A percentile compares a stretch with the other conserved stretches of the same genome.
These are phyloP conservation scores for Cystobasidium onofrii DNA, from an alignment of 768 basidiomycete species.

Conservation along the genomic window DNA sequence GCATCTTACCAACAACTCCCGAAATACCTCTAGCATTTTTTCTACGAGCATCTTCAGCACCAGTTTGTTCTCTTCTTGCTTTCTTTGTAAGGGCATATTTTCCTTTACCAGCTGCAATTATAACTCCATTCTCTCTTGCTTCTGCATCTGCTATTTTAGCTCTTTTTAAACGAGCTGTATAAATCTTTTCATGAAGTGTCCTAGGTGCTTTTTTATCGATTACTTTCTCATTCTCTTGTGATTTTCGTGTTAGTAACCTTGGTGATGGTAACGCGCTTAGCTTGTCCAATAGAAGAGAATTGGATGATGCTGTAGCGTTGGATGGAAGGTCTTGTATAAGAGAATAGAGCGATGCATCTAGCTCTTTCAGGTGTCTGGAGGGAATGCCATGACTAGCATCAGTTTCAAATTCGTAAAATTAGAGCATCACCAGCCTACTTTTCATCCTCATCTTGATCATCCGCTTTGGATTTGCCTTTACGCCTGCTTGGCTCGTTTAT, in stretches of 20 bases:
- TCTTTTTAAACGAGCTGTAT: slow-evolving; percentile 2
- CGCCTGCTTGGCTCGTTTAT: not conserved
- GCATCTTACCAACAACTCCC: slow-evolving; percentile 26
- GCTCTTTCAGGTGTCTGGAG: slow-evolving; percentile 24
- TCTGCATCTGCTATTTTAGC: slow-evolving; percentile 5
- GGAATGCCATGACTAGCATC: too few relatives aligned
- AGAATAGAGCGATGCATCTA: slow-evolving; percentile 27
- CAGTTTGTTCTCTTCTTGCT: slow-evolving; percentile 10
- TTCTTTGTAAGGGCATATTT: slow-evolving; percentile 18
- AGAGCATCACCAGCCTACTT: too few relatives aligned
- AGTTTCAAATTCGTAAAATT: too few relatives aligned
- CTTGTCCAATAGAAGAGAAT: not conserved
- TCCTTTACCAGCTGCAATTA: slow-evolving; percentile 3
- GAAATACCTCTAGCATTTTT: slow-evolving; percentile 26
- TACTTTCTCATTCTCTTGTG: not conserved
- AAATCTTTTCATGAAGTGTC: not conserved
- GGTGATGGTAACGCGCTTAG: not conserved
- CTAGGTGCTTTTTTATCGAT: slow-evolving; percentile 17
- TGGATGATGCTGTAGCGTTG: not conserved
- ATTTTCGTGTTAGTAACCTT: not conserved
- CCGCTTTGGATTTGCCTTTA: slow-evolving; percentile 15
- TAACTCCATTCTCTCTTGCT: slow-evolving; percentile 13
- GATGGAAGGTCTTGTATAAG: slow-evolving; percentile 25
- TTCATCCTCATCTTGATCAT: slow-evolving; percentile 21
- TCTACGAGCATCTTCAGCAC: slow-evolving; percentile 15